A percentile compares a stretch with the other conserved stretches of the same genome.
phyloP scores from a whole-genome alignment of 805 yeast species.

The Dipodascopsis tothii region DNA sequence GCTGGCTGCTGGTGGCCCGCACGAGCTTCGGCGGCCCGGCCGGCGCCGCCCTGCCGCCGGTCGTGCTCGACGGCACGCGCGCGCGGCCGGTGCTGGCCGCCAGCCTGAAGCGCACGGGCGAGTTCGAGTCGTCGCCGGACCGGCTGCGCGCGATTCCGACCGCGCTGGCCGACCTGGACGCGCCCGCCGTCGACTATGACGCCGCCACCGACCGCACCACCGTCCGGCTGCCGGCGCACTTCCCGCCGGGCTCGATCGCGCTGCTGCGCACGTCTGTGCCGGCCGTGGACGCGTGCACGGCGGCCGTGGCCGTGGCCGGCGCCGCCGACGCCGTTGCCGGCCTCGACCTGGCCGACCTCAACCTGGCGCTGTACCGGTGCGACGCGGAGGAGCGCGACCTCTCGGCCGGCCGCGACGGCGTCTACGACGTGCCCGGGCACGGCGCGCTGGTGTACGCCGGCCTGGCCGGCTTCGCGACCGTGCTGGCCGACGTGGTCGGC shows the following conservation, averaged over 20 bases:
- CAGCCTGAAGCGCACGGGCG: slow-evolving; percentile 48
- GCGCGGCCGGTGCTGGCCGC: slow-evolving; percentile 50
- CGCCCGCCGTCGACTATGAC: slow-evolving; percentile 43
- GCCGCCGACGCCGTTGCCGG: slow-evolving; percentile 64
- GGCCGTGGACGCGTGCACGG: slow-evolving; percentile 58
- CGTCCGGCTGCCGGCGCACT: slow-evolving; percentile 52
- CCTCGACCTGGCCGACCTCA: slow-evolving; percentile 60
- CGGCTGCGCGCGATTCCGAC: slow-evolving; percentile 60
- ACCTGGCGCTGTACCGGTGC: slow-evolving; percentile 65
- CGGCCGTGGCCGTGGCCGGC: slow-evolving; percentile 53
- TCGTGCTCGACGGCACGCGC: slow-evolving; percentile 31
- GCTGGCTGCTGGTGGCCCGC: slow-evolving; percentile 83
- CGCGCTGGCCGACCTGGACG: slow-evolving; percentile 44
- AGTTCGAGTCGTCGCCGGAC: slow-evolving; percentile 35
- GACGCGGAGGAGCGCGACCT: slow-evolving; percentile 84
- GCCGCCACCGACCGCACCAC: slow-evolving; percentile 40
- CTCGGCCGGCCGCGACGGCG: slow-evolving; percentile 63
- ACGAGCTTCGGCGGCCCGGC: slow-evolving; percentile 55
- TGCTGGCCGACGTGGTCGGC: slow-evolving; percentile 53
- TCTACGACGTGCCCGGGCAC: slow-evolving; percentile 62
- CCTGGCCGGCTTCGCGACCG: slow-evolving; percentile 82
- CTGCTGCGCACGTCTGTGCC: slow-evolving; percentile 65
- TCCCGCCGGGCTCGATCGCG: slow-evolving; percentile 88
- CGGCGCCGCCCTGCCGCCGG: slow-evolving; percentile 26
- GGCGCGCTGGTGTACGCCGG: slow-evolving; percentile 83